These are phyloP conservation scores for Guadua angustifolia DNA, from an alignment of 176 grass and related monocot species.

Conservation along the genomic window DNA sequence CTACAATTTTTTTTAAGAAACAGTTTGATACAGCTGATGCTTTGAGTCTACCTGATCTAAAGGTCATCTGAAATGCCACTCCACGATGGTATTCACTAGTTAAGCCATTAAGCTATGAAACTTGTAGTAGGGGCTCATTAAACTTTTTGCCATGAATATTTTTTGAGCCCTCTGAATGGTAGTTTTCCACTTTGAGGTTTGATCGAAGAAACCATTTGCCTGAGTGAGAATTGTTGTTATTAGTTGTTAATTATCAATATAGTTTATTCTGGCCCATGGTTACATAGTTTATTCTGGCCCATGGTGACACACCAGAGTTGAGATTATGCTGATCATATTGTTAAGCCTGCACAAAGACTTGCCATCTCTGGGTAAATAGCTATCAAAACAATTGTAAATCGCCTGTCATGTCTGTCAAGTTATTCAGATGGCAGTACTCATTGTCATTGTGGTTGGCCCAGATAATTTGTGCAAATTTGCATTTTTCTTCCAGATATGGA, in stretches of 20 bases:
- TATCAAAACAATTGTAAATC: neutral
- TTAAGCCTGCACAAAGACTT: neutral
- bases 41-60: conserved; percentile 28
- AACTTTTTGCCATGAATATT: neutral
- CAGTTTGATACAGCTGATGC: neutral
- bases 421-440: neutral
- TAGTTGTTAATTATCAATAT: neutral
- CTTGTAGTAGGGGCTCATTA: neutral
- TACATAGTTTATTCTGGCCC: neutral
- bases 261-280: neutral
- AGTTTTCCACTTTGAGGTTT: conserved; percentile 13
- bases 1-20: neutral
- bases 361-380: neutral
- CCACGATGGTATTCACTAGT: neutral
- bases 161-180: neutral
- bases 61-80: neutral
- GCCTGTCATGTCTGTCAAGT: conserved; percentile 2
- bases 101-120: conserved; percentile 21
- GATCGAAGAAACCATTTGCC: neutral
- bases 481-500: neutral
- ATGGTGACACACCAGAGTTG: neutral
- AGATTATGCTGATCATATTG: conserved; percentile 1
- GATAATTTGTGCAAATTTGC: neutral
- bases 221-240: neutral
- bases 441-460: neutral